Evolutionary conservation across 805 yeast species (phyloP).

Genomic region (Candida maris): DNA sequence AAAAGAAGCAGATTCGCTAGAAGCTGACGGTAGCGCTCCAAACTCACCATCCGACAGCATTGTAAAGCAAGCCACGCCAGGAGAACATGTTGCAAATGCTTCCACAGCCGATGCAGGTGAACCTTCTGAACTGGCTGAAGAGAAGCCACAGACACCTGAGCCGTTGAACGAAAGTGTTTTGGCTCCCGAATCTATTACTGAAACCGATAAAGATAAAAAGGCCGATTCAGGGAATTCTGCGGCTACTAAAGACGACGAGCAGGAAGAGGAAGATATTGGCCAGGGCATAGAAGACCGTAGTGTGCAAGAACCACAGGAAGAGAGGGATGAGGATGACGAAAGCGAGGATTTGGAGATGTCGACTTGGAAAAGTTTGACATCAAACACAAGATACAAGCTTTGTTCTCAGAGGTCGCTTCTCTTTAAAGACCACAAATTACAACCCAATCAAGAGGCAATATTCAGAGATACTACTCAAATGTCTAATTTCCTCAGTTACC

Average conservation of each 20-base stretch:
- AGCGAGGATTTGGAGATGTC: slow-evolving; percentile 75
- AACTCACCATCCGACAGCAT: slow-evolving; percentile 3
- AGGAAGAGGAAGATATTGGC: slow-evolving; percentile 45
- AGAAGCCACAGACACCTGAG: slow-evolving; percentile 1
- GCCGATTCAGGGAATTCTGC: slow-evolving; percentile 19
- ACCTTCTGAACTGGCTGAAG: neutral
- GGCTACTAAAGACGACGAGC: slow-evolving; percentile 27
- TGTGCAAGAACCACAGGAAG: slow-evolving; percentile 12
- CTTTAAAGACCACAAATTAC: slow-evolving; percentile 57
- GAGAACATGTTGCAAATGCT: neutral
- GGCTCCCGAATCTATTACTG: neutral
- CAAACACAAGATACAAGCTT: slow-evolving; percentile 72
- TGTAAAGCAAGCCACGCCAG: neutral
- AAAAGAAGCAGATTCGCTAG: slow-evolving; percentile 6
- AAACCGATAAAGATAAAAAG: slow-evolving; percentile 5
- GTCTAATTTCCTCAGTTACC: slow-evolving; percentile 53
- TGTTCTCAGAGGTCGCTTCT: slow-evolving; percentile 64
- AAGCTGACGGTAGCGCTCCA: slow-evolving; percentile 4
- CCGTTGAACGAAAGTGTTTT: neutral
- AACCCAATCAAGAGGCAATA: slow-evolving; percentile 66
- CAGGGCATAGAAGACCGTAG: slow-evolving; percentile 34
- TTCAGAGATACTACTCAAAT: slow-evolving; percentile 63
- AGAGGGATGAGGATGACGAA: slow-evolving; percentile 39
- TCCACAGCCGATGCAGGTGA: neutral
- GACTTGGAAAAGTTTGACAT: slow-evolving; percentile 81